Percentiles rank a stretch among this genome's conserved stretches.
phyloP scores from a whole-genome alignment of 331 rosid genomes.

The Prunus yedoensis region DNA sequence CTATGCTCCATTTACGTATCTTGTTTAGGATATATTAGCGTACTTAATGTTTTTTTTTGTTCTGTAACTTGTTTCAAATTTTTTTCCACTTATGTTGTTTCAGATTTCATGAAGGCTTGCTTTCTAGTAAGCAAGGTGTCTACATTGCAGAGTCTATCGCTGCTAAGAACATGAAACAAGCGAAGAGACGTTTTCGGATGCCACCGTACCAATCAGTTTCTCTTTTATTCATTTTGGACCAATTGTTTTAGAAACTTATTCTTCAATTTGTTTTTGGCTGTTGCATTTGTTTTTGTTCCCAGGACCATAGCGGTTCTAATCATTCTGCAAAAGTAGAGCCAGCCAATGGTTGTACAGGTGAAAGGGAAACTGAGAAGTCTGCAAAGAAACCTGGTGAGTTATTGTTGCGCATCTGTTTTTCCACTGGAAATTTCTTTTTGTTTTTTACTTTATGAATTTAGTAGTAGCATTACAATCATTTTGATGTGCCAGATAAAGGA shows the following conservation, averaged over 20 bases:
- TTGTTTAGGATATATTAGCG: too few relatives aligned
- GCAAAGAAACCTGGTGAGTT: conserved; percentile 78
- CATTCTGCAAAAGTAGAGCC: conserved; percentile 64
- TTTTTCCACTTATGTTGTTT: too few relatives aligned
- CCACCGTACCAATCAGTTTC: conserved; percentile 34
- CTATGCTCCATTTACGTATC: too few relatives aligned
- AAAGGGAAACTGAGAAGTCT: conserved; percentile 66
- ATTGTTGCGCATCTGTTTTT: conserved; percentile 11
- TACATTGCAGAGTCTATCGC: conserved; percentile 82
- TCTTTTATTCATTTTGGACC: background rate
- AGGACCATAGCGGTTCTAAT: conserved; percentile 64
- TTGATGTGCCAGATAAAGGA: too few relatives aligned
- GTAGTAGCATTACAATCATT: background rate
- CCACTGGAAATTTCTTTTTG: conserved; percentile 18
- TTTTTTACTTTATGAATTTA: background rate
- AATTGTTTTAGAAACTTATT: conserved; percentile 2
- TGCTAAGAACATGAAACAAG: conserved; percentile 69
- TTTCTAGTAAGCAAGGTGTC: conserved; percentile 93
- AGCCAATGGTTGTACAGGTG: conserved; percentile 55
- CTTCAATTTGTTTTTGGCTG: background rate
- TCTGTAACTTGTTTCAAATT: too few relatives aligned
- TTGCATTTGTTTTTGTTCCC: conserved; percentile 23
- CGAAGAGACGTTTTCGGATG: conserved; percentile 78
- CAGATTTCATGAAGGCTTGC: conserved; percentile 51
- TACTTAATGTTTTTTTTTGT: too few relatives aligned